Base-by-base conservation (phyloP, 2,329 filamentous ascomycete species). In the Apiospora aurea region DNA sequence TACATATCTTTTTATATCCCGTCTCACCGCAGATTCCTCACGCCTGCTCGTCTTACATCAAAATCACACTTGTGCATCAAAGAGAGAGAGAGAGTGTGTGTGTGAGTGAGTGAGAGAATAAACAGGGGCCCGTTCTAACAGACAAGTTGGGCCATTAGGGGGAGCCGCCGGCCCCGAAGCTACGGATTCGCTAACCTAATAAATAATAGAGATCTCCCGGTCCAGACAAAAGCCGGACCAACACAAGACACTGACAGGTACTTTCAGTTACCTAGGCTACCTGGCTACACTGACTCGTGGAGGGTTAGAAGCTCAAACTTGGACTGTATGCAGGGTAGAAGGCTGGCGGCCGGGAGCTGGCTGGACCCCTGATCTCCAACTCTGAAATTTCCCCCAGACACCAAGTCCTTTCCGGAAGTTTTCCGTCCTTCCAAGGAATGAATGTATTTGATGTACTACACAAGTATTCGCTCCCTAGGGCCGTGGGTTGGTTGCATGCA, bases 21-120 rank as follows among this genome's bases (percentile, higher is more conserved):
- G 57, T 38, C 34, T 64, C 57, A 64, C 57, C 57, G 57, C 57
- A 64, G 57, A 38, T 41, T 64, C 57, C 21, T 64, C 18, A 41
- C 34, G 21, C 26, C 11, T 64, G 57, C 34, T 64, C 57, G 34
- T 64, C 21, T 34, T 2, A 64, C 10, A 41, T 14, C 41, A 18
- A 29, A 29, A 29, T 29, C 26, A 10, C 34, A 41, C 34, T 64
- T 64, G 57, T 21, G 53, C 29, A 21, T 34, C 29, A 61, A 61
- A 21, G 38, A 29, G 38, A 61, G 11, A 61, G 47, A 51, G 5
- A 47, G 16, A n/a, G n/a, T n/a, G n/a, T n/a, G n/a, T n/a, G n/a
- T n/a, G n/a, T n/a, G n/a, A n/a, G n/a, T n/a, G n/a, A n/a, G n/a
- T n/a, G n/a, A n/a, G n/a, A n/a, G n/a, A n/a, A 18, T 34, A 29